Conservation (phyloP, 768 basidiomycete species). For the Rhodotorula kratochvilovae region DNA sequence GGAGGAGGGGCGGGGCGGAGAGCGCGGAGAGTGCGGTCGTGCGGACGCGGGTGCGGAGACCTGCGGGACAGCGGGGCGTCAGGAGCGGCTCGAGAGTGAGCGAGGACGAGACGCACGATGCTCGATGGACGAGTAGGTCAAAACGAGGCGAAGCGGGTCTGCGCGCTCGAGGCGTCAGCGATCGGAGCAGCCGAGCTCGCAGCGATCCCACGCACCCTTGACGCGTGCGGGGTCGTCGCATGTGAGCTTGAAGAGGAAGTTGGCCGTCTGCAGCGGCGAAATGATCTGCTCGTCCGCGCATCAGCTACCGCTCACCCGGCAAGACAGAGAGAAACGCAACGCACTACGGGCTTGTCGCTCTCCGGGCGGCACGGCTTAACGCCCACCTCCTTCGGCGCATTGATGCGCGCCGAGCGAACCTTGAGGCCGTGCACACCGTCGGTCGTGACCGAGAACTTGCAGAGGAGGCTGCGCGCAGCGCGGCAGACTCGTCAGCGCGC, state of each 20-base stretch:
- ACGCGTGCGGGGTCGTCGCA: neutral
- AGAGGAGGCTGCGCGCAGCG: slow-evolving; percentile 63
- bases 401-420: slow-evolving; percentile 60
- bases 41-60: neutral
- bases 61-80: neutral
- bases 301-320: neutral
- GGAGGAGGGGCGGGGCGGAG: neutral
- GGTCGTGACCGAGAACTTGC: slow-evolving; percentile 82
- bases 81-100: neutral
- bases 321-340: neutral
- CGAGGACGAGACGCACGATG: slow-evolving; percentile 1
- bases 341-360: slow-evolving; percentile 43
- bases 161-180: neutral
- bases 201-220: neutral
- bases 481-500: neutral
- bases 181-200: neutral
- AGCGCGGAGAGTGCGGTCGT: neutral
- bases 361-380: slow-evolving; percentile 54
- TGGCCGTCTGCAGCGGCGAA: slow-evolving; percentile 67
- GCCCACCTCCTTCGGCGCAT: slow-evolving; percentile 35
- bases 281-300: slow-evolving; percentile 56
- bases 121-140: slow-evolving; percentile 23
- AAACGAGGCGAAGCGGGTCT: slow-evolving; percentile 14
- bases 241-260: slow-evolving; percentile 64
- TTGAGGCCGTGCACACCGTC: slow-evolving; percentile 75